Evolutionary conservation across 1,139 yeast genomes (phyloP).

Genomic region (Insectozyma bohioensis): DNA sequence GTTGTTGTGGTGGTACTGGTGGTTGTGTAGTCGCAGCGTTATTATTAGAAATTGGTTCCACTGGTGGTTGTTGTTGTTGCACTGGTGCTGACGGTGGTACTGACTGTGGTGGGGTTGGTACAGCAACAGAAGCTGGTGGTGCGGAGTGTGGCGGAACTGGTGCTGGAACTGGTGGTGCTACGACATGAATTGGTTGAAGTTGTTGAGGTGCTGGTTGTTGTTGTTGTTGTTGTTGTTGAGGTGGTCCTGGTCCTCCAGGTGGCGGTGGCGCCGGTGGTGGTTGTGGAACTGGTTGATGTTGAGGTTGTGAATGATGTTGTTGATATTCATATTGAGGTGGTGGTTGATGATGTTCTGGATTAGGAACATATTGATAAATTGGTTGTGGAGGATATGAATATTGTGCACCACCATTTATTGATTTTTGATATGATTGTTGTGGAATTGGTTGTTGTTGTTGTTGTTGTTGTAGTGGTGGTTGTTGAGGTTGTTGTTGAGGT

Average conservation of each 20-base stretch:
- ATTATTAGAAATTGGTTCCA: neutral
- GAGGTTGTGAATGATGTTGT: constrained; percentile 3
- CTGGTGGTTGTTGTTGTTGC: neutral
- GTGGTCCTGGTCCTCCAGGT: constrained; percentile 1
- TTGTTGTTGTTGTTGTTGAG: constrained; percentile 3
- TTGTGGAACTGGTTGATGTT: constrained; percentile 4
- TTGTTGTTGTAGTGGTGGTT: constrained; percentile 10
- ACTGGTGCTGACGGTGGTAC: constrained; percentile 2
- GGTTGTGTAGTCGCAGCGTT: constrained; percentile 1
- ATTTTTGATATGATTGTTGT: constrained; percentile 2
- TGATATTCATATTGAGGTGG: constrained; percentile 5
- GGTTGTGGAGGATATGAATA: neutral
- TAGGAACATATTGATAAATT: neutral
- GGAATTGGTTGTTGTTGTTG: constrained; percentile 8
- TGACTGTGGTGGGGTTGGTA: constrained; percentile 3
- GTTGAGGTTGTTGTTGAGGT: constrained; percentile 5
- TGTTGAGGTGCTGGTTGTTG: constrained; percentile 2
- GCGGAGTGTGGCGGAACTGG: constrained; percentile 1
- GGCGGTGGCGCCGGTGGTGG: constrained; percentile 4
- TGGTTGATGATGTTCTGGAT: constrained; percentile 6
- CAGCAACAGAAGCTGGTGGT: neutral
- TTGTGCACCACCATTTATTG: no score
- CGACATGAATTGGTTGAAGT: neutral
- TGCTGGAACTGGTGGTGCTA: constrained; percentile 1
- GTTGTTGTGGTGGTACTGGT: constrained; percentile 6